phyloP scores from a whole-genome alignment of 2,329 filamentous ascomycete species.

The Penicillium aurantiogriseum region DNA sequence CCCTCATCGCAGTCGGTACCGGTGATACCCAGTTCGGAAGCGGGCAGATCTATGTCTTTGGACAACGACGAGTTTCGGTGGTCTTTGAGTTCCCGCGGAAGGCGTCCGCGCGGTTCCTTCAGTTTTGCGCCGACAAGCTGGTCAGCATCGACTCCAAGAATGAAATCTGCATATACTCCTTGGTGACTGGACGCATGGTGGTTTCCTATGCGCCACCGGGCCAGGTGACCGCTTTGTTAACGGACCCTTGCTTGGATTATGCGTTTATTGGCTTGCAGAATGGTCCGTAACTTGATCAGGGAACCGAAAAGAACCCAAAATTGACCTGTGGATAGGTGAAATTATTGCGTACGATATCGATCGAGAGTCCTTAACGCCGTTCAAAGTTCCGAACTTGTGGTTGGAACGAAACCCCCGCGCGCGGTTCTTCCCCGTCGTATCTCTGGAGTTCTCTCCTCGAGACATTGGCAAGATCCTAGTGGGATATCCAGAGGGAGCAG shows the following conservation, averaged over 20 bases:
- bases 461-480: slow-evolving; percentile 90
- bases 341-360: slow-evolving; percentile 92
- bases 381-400: slow-evolving; percentile 88
- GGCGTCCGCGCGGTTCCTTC: slow-evolving; percentile 71
- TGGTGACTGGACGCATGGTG: slow-evolving; percentile 66
- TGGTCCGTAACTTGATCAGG: slow-evolving; percentile 44
- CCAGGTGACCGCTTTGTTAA: slow-evolving; percentile 69
- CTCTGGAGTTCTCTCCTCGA: slow-evolving; percentile 80
- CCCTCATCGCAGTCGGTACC: slow-evolving; percentile 87
- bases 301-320: not conserved
- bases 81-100: slow-evolving; percentile 68
- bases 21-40: slow-evolving; percentile 80
- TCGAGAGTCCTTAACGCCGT: slow-evolving; percentile 69
- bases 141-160: slow-evolving; percentile 82
- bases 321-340: slow-evolving; percentile 55
- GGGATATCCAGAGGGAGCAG: slow-evolving; percentile 84
- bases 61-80: slow-evolving; percentile 75
- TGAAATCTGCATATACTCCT: slow-evolving; percentile 79
- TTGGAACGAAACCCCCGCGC: slow-evolving; percentile 66
- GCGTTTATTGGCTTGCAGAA: slow-evolving; percentile 78
- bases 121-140: slow-evolving; percentile 84
- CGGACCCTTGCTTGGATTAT: slow-evolving; percentile 91
- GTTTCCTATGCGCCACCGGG: slow-evolving; percentile 74
- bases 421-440: slow-evolving; percentile 65
- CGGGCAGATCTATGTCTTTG: slow-evolving; percentile 86